phyloP scores from a whole-genome alignment of 371 early-diverging fungal species.

The Chytridium lagenaria region DNA sequence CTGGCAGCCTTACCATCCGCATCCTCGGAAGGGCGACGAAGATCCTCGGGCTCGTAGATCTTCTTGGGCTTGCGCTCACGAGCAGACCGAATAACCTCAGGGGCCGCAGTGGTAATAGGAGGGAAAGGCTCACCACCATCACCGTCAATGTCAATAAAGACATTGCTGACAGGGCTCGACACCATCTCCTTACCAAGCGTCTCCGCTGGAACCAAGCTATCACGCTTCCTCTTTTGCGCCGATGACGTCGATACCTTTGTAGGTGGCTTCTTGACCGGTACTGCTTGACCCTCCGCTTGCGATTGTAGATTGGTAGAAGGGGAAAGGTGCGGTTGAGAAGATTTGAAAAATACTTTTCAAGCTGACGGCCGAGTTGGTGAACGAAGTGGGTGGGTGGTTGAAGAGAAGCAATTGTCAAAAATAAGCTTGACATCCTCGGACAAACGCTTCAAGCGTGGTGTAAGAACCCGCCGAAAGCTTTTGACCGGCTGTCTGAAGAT shows the following conservation, averaged over 20 bases:
- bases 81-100: constrained; percentile 12
- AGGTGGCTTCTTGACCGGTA: not conserved
- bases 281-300: not conserved
- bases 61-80: constrained; percentile 27
- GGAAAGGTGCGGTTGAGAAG: constrained; percentile 34
- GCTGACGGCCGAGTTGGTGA: constrained; percentile 32
- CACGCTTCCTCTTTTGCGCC: constrained; percentile 6
- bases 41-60: constrained; percentile 28
- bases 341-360: constrained; percentile 32
- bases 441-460: constrained; percentile 57
- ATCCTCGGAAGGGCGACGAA: not conserved
- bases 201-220: too few species aligned
- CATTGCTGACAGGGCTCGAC: not conserved
- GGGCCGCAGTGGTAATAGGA: not conserved
- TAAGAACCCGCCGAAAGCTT: constrained; percentile 59
- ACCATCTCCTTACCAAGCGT: not conserved
- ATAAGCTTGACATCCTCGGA: constrained; percentile 82
- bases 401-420: constrained; percentile 62
- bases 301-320: constrained; percentile 19
- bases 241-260: not conserved
- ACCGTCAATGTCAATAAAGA: not conserved
- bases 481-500: constrained; percentile 63
- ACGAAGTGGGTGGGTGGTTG: constrained; percentile 40
- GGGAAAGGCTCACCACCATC: not conserved
- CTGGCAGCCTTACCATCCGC: not conserved